Conservation (phyloP, 805 yeast genomes). For the Kodamaea nitidulidarum region DNA sequence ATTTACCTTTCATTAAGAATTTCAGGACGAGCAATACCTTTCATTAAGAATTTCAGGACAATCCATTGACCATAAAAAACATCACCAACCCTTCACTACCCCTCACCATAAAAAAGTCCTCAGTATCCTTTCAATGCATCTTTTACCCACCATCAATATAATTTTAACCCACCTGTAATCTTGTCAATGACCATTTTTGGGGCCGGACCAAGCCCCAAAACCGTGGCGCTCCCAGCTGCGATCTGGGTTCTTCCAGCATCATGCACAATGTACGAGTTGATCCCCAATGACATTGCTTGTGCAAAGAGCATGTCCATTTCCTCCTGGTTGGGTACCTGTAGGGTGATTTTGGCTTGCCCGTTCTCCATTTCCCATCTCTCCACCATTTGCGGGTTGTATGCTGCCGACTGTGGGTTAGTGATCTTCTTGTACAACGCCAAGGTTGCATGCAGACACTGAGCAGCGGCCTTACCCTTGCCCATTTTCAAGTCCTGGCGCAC, state of each 20-base stretch:
- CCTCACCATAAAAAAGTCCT: no score
- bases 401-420: conserved; percentile 46
- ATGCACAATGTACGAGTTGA: conserved; percentile 76
- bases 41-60: no score
- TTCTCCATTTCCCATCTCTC: conserved; percentile 67
- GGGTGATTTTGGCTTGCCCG: conserved; percentile 93
- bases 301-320: conserved; percentile 75
- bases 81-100: no score
- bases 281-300: conserved; percentile 71
- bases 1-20: no score
- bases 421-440: conserved; percentile 77
- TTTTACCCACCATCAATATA: no score
- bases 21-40: no score
- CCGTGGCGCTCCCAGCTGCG: conserved; percentile 95
- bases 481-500: conserved; percentile 86
- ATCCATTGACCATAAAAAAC: no score
- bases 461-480: conserved; percentile 95
- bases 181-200: conserved; percentile 77
- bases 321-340: conserved; percentile 67
- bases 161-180: conserved; percentile 72
- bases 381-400: conserved; percentile 60
- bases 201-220: conserved; percentile 96
- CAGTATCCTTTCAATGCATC: no score
- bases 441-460: conserved; percentile 98
- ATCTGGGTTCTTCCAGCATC: conserved; percentile 98